These are phyloP conservation scores for Beta lomatogona DNA, from an alignment of 179 eudicot genomes.

Conservation along the genomic window DNA sequence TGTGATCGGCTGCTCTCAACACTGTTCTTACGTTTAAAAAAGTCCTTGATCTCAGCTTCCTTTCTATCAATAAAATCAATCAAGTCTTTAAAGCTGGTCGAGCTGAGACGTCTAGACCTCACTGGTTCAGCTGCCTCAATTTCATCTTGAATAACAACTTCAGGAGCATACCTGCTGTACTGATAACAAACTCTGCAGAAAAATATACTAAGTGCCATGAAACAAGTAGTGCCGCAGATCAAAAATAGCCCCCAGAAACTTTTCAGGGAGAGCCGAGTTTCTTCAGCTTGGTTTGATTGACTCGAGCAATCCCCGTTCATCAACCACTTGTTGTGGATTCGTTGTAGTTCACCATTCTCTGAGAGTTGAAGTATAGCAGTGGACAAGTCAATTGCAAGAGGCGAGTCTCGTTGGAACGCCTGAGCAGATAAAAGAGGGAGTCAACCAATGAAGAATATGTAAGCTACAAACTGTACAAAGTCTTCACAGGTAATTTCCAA, in stretches of 20 bases:
- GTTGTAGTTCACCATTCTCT: constrained; percentile 79
- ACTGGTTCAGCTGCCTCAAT: constrained; percentile 40
- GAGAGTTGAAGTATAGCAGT: constrained; percentile 78
- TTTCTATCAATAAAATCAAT: constrained; percentile 35
- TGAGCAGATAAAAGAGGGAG: constrained; percentile 15
- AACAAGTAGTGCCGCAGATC: constrained; percentile 62
- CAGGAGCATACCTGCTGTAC: constrained; percentile 51
- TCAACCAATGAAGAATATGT: neutral
- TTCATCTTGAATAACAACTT: constrained; percentile 32
- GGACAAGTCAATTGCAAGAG: constrained; percentile 73
- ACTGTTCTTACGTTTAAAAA: constrained; percentile 30
- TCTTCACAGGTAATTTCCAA: neutral
- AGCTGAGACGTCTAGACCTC: constrained; percentile 33
- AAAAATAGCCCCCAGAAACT: constrained; percentile 93
- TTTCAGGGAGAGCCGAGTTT: constrained; percentile 51
- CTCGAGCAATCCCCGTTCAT: constrained; percentile 41
- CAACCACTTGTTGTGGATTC: constrained; percentile 86
- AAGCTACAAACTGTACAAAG: neutral
- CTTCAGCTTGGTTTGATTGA: constrained; percentile 41
- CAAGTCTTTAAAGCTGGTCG: constrained; percentile 53
- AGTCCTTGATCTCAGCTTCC: constrained; percentile 38
- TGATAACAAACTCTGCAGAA: constrained; percentile 57
- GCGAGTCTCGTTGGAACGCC: constrained; percentile 87
- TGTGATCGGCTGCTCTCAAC: constrained; percentile 27
- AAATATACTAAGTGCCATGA: constrained; percentile 54